Evolutionary conservation across 768 basidiomycete species (phyloP).

Genomic region (Calvatia gigantea): DNA sequence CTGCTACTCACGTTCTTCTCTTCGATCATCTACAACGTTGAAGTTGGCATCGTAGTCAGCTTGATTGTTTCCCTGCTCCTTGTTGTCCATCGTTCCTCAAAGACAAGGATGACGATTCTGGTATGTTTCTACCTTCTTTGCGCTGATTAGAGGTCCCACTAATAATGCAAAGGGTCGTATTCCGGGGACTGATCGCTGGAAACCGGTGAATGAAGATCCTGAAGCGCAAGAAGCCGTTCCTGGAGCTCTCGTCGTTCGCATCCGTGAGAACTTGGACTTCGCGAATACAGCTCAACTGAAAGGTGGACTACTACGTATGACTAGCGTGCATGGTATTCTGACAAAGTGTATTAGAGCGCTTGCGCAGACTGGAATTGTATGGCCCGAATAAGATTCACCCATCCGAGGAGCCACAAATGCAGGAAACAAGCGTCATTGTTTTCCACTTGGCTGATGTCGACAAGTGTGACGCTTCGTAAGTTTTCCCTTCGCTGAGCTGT

Average conservation of each 20-base stretch:
- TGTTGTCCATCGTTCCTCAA: slow-evolving; percentile 87
- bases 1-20: slow-evolving; percentile 87
- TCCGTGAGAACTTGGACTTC: slow-evolving; percentile 90
- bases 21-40: slow-evolving; percentile 87
- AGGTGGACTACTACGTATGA: slow-evolving; percentile 36
- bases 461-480: slow-evolving; percentile 86
- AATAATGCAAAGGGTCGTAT: slow-evolving; percentile 64
- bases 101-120: slow-evolving; percentile 86
- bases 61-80: slow-evolving; percentile 84
- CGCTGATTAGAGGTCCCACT: neutral
- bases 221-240: slow-evolving; percentile 78
- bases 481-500: slow-evolving; percentile 8
- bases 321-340: neutral
- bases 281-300: slow-evolving; percentile 96
- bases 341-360: slow-evolving; percentile 51
- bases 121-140: slow-evolving; percentile 35
- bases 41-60: slow-evolving; percentile 89
- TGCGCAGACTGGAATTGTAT: slow-evolving; percentile 85
- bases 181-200: slow-evolving; percentile 88
- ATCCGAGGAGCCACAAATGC: slow-evolving; percentile 78
- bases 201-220: slow-evolving; percentile 82
- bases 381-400: slow-evolving; percentile 80
- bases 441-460: slow-evolving; percentile 96
- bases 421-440: slow-evolving; percentile 72
- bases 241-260: slow-evolving; percentile 83